Evolutionary conservation across 768 basidiomycete species (phyloP), one percentile per base, ranked within the genome.

Genomic region (Wakefieldia striispora): DNA sequence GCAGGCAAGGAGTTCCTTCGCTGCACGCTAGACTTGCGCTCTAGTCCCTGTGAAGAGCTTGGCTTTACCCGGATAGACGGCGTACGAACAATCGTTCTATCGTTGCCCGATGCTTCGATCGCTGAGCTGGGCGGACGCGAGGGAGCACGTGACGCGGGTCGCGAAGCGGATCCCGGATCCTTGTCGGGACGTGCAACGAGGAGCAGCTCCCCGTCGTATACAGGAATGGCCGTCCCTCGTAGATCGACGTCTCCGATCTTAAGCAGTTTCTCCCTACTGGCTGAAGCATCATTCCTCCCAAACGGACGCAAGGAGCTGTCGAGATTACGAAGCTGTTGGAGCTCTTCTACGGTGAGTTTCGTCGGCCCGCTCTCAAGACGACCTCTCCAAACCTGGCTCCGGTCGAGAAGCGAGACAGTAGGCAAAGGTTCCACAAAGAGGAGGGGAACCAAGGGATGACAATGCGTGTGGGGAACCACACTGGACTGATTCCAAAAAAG

Each of bases 51-150:
- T 0, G 83, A 82, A 0, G 82, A 76, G 24, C 81, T 78, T 0
- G 89, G 82, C 53, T 84, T 88, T 40, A 91, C 86, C 17, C 90
- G 82, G 45, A 91, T 88, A 4, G 87, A 89, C 2, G 89, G 87
- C 9, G 78, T 75, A 11, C 89, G 78, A 14, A 72, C 69, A 11
- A 86, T 59, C 4, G 72, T 43, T 57, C 75, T 80, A 8, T 63
- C 77, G 36, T 51, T 45, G 17, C 60, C 59, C 19, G 71, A 60
- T 33, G 64, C 58, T 47, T 82, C 77, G 19, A 75, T 67, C 39
- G 80, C 71, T 3, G 84, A 80, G 57, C 88, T 86, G 0, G 84
- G 77, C 2, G 88, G 87, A n/a, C 86, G 72, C 5, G 89, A 90
- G 5, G 82, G 76, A 1, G 80, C 70, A 13, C 79, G 76, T 1